Conservation (phyloP, 495 filamentous ascomycete species). For the Sordaria brevicollis region DNA sequence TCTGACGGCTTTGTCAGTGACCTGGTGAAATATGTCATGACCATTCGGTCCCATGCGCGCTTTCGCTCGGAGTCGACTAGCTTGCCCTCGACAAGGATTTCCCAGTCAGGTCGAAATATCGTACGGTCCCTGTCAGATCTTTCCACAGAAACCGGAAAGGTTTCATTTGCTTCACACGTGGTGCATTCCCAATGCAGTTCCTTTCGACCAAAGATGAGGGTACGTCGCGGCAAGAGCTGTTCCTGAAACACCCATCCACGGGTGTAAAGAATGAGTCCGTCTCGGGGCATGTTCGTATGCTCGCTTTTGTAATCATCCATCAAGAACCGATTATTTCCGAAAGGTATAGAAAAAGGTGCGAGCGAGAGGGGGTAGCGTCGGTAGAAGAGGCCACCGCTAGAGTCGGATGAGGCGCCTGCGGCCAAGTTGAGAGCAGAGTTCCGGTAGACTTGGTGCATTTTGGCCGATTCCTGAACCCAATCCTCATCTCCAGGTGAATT, state of each 20-base stretch:
- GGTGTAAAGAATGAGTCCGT: constrained; percentile 1
- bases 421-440: constrained; percentile 9
- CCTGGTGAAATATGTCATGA: neutral
- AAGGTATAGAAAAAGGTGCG: neutral
- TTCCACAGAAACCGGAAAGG: neutral
- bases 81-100: neutral
- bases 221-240: constrained; percentile 14
- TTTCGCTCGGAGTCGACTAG: neutral
- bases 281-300: neutral
- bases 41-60: neutral
- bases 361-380: neutral
- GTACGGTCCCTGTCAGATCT: neutral
- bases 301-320: neutral
- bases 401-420: neutral
- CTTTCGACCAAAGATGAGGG: constrained; percentile 8
- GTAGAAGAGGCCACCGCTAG: neutral
- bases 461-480: constrained; percentile 6
- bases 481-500: neutral
- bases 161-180: neutral
- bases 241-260: constrained; percentile 24
- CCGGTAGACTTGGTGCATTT: constrained; percentile 12
- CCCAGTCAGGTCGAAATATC: neutral
- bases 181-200: constrained; percentile 23
- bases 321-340: neutral
- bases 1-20: neutral